Conservation (phyloP, 345 rosid genomes). For the Aegle marmelos region DNA sequence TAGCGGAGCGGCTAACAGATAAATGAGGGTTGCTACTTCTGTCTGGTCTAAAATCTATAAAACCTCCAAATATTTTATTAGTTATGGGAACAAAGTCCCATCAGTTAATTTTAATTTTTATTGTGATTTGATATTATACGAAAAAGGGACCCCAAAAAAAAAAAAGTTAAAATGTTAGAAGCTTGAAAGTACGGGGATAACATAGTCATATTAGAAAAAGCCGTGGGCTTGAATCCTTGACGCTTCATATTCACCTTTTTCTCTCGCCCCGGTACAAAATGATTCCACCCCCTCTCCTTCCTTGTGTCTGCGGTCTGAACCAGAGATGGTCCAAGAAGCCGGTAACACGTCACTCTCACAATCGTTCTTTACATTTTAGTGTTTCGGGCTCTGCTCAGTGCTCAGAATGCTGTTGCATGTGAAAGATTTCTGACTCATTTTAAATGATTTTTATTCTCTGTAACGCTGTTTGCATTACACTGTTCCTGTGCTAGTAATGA, state of each 20-base stretch:
- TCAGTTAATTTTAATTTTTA: no score
- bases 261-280: conserved; percentile 19
- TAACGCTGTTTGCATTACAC: background rate
- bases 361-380: background rate
- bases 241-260: conserved; percentile 5
- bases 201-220: conserved; percentile 12
- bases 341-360: conserved; percentile 26
- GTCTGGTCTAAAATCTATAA: no score
- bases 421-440: conserved; percentile 10
- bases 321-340: conserved; percentile 6
- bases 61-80: no score
- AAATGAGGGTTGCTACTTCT: no score
- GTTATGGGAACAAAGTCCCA: no score
- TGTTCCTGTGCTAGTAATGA: background rate
- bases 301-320: conserved; percentile 15
- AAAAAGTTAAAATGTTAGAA: background rate
- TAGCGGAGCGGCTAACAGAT: rapidly evolving
- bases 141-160: no score
- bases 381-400: conserved; percentile 10
- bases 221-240: background rate
- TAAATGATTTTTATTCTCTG: background rate
- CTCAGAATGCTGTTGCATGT: conserved; percentile 4
- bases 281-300: conserved; percentile 9
- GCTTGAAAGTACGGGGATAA: background rate
- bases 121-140: no score